Evolutionary conservation across 73 alveolate genomes (phyloP).

Genomic region (Tetrahymena malaccensis): DNA sequence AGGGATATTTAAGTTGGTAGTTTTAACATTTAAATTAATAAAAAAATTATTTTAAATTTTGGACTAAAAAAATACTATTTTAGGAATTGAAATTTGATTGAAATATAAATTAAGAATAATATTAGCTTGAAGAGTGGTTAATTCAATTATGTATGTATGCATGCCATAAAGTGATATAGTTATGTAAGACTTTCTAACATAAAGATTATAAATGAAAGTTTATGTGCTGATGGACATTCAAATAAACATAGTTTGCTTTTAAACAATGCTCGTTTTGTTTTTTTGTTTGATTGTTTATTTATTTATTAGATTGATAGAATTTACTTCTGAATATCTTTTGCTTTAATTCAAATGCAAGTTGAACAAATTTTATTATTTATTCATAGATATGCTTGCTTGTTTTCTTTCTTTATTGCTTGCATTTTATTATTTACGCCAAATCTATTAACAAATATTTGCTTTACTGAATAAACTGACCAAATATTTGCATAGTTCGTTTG

Average conservation of each 20-base stretch:
- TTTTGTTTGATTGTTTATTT: too few relatives aligned
- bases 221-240: not conserved
- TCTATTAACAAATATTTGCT: not conserved
- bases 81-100: not conserved
- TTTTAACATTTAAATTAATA: too few relatives aligned
- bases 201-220: not conserved
- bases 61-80: not conserved
- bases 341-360: not conserved
- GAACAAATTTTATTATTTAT: too few relatives aligned
- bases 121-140: not conserved
- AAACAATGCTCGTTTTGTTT: not conserved
- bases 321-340: not conserved
- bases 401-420: not conserved
- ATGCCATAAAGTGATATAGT: not conserved
- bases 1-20: not conserved
- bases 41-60: too few relatives aligned
- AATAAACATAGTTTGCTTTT: not conserved
- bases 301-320: not conserved
- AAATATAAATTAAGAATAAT: not conserved
- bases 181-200: not conserved
- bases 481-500: not conserved
- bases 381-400: not conserved
- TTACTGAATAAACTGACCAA: not conserved
- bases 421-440: too few relatives aligned
- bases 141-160: not conserved